Percentiles rank a stretch among this genome's conserved stretches.
Evolutionary conservation across 2,329 filamentous ascomycete species (phyloP).

Genomic region (Zasmidium cellare): DNA sequence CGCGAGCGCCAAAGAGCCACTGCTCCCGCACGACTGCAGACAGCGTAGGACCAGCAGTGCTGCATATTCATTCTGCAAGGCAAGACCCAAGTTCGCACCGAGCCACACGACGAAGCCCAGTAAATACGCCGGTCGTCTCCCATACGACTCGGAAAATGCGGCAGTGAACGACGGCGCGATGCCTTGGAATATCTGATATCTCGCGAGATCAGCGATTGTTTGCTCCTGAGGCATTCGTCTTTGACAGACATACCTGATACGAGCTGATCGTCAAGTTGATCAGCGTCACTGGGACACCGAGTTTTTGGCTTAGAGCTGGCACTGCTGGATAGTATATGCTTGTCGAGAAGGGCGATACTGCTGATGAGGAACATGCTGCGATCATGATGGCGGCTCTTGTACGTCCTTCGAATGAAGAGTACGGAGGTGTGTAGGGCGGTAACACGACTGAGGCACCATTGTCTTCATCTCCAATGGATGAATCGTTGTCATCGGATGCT

Average conservation of each 20-base stretch:
- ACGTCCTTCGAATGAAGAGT: too few species aligned
- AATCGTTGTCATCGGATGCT: too few species aligned
- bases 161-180: conserved; percentile 35
- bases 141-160: conserved; percentile 33
- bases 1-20: conserved; percentile 68
- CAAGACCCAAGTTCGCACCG: conserved; percentile 37
- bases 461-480: too few species aligned
- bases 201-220: not conserved
- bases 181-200: conserved; percentile 35
- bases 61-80: conserved; percentile 35
- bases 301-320: conserved; percentile 35
- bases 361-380: too few species aligned
- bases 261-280: conserved; percentile 54
- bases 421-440: too few species aligned
- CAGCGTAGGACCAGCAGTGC: conserved; percentile 61
- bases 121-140: conserved; percentile 35
- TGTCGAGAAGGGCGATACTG: too few species aligned
- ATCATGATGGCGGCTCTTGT: too few species aligned
- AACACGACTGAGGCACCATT: too few species aligned
- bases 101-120: conserved; percentile 35
- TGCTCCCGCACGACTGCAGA: conserved; percentile 64
- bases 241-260: conserved; percentile 40
- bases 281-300: conserved; percentile 41
- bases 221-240: not conserved
- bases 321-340: conserved; percentile 41